Conservation (phyloP, 108 stramenopile species). For the Skeletonema costatum region DNA sequence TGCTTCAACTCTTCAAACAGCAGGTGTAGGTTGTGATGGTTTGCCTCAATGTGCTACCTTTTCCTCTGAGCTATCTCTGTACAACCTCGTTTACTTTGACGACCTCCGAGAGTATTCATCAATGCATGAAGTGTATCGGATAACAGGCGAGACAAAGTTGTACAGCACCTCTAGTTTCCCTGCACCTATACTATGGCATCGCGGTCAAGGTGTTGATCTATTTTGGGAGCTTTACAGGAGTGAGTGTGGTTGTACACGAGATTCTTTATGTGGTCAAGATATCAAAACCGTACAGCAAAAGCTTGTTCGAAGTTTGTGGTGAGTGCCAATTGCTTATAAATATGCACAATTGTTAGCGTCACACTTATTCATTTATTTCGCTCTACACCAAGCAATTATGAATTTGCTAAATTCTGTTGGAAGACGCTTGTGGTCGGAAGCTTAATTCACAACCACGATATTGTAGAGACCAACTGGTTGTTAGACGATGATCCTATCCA, state of each 20-base stretch:
- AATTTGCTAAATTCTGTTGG: constrained; percentile 47
- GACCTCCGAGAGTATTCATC: constrained; percentile 41
- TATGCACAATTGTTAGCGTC: not conserved
- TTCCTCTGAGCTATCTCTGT: constrained; percentile 16
- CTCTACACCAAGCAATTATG: constrained; percentile 18
- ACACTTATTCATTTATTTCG: not conserved
- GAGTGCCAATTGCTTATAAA: not conserved
- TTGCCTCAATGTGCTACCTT: constrained; percentile 20
- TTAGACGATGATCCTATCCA: constrained; percentile 16
- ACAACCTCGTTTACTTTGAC: constrained; percentile 34
- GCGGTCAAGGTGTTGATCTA: constrained; percentile 23
- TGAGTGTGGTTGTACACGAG: constrained; percentile 23
- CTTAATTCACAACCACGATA: not conserved
- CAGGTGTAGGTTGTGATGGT: constrained; percentile 5
- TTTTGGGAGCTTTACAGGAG: constrained; percentile 29
- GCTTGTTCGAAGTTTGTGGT: constrained; percentile 23
- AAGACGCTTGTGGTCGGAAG: constrained; percentile 21
- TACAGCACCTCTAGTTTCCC: constrained; percentile 25
- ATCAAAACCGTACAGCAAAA: constrained; percentile 6
- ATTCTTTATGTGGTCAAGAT: constrained; percentile 18
- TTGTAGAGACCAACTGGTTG: constrained; percentile 16
- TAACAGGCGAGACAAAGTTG: constrained; percentile 21
- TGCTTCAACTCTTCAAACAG: constrained; percentile 9
- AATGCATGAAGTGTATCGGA: constrained; percentile 25
- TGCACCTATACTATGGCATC: constrained; percentile 21